Conservation (phyloP, 2,329 filamentous ascomycete species). For the Fusarium avenaceum region DNA sequence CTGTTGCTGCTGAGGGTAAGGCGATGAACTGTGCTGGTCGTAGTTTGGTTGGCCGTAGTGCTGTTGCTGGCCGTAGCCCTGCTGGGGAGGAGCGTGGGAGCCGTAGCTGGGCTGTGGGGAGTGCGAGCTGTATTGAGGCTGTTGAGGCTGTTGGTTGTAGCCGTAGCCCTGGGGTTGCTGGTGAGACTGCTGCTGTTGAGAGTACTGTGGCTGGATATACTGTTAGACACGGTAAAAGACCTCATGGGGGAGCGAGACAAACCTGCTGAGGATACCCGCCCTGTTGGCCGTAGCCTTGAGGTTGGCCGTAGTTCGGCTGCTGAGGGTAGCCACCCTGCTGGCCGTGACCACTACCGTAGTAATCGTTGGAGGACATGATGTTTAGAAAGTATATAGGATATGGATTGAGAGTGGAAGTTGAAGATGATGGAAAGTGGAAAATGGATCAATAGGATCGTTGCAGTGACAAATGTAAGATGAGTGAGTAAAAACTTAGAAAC, state of each 20-base stretch:
- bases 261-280: slow-evolving; percentile 48
- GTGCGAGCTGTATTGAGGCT: slow-evolving; percentile 43
- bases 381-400: not conserved
- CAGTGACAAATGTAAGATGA: slow-evolving; percentile 6
- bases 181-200: slow-evolving; percentile 32
- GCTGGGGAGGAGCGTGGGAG: slow-evolving; percentile 45
- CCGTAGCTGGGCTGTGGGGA: slow-evolving; percentile 47
- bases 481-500: not conserved
- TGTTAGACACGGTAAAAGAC: slow-evolving; percentile 3
- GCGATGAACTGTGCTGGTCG: slow-evolving; percentile 39
- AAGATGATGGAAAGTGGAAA: not conserved
- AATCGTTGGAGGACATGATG: slow-evolving; percentile 56
- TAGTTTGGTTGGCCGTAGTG: slow-evolving; percentile 36
- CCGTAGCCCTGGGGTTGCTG: slow-evolving; percentile 40
- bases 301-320: slow-evolving; percentile 43
- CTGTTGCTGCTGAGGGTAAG: slow-evolving; percentile 41
- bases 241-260: slow-evolving; percentile 6
- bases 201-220: slow-evolving; percentile 43
- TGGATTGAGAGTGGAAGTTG: not conserved
- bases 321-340: slow-evolving; percentile 47
- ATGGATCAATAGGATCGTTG: slow-evolving; percentile 5
- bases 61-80: slow-evolving; percentile 43
- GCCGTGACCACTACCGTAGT: slow-evolving; percentile 53
- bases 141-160: slow-evolving; percentile 44
- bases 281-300: slow-evolving; percentile 39